Conservation (phyloP, 495 filamentous ascomycete genomes). For the Penicillium malachiteum region DNA sequence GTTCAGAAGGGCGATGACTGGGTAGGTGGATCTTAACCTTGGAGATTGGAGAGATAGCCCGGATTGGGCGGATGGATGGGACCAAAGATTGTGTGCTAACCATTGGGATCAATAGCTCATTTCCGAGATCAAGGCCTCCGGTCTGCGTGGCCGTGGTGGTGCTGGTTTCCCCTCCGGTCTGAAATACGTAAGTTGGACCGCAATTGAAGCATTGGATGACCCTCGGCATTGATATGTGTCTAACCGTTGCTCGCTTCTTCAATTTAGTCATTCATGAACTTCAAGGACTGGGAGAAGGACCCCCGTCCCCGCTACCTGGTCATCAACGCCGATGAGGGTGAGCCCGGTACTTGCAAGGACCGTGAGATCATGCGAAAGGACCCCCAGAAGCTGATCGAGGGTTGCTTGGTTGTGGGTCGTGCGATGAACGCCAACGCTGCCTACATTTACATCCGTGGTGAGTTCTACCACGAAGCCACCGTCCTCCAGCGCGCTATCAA, state of each 20-base stretch:
- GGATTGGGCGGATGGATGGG: constrained; percentile 6
- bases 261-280: constrained; percentile 96
- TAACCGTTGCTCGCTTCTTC: constrained; percentile 19
- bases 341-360: constrained; percentile 98
- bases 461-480: constrained; percentile 97
- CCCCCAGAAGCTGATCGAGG: constrained; percentile 96
- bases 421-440: constrained; percentile 98
- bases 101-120: constrained; percentile 64
- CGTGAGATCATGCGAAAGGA: constrained; percentile 99
- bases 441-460: constrained; percentile 99
- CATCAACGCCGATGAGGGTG: constrained; percentile 97
- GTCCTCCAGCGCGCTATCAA: constrained; percentile 93
- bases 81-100: constrained; percentile 24
- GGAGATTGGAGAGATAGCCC: constrained; percentile 3
- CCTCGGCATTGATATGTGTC: not conserved
- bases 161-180: constrained; percentile 96
- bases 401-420: constrained; percentile 92
- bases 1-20: constrained; percentile 95
- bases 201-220: not conserved
- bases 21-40: constrained; percentile 48
- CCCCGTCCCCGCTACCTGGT: constrained; percentile 93
- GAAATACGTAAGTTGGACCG: constrained; percentile 80
- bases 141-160: constrained; percentile 91
- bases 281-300: constrained; percentile 99
- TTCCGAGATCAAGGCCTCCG: constrained; percentile 91